Evolutionary conservation across 257 asterid species (phyloP).

Genomic region (Nemophila menziesii): DNA sequence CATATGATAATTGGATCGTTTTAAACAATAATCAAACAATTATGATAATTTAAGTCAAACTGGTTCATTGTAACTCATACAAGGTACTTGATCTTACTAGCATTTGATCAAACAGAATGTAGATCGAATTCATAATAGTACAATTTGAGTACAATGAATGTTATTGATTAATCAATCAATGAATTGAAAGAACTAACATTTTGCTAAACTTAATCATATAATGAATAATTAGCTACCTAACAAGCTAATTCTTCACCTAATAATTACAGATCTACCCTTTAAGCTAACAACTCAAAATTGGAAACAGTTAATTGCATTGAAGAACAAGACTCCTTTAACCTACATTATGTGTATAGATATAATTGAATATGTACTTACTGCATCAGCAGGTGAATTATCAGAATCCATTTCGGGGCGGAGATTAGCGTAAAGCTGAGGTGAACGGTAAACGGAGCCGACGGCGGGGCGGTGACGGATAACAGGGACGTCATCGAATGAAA

Average conservation of each 20-base stretch:
- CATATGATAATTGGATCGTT: constrained; percentile 5
- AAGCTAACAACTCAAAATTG: too few species aligned
- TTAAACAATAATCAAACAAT: not conserved
- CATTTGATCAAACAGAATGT: not conserved
- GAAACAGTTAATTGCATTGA: not conserved
- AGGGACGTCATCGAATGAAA: constrained; percentile 73
- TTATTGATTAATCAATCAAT: too few species aligned
- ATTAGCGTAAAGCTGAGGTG: constrained; percentile 72
- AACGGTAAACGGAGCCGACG: constrained; percentile 77
- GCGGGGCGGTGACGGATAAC: constrained; percentile 38
- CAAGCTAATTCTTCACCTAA: not conserved
- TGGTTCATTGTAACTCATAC: too few species aligned
- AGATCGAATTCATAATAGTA: too few species aligned
- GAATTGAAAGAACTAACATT: too few species aligned
- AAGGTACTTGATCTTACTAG: too few species aligned
- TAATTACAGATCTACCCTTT: not conserved
- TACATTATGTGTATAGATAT: not conserved
- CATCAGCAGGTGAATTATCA: constrained; percentile 71
- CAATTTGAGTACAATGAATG: too few species aligned
- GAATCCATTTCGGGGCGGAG: constrained; percentile 60
- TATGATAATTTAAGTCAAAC: not conserved
- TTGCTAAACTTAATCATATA: too few species aligned
- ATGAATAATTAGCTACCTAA: not conserved
- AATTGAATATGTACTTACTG: constrained; percentile 43
- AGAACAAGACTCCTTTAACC: not conserved